Evolutionary conservation across 2,329 filamentous ascomycete species (phyloP), one percentile per base, ranked within the genome.

Genomic region (Penicillium sp.): DNA sequence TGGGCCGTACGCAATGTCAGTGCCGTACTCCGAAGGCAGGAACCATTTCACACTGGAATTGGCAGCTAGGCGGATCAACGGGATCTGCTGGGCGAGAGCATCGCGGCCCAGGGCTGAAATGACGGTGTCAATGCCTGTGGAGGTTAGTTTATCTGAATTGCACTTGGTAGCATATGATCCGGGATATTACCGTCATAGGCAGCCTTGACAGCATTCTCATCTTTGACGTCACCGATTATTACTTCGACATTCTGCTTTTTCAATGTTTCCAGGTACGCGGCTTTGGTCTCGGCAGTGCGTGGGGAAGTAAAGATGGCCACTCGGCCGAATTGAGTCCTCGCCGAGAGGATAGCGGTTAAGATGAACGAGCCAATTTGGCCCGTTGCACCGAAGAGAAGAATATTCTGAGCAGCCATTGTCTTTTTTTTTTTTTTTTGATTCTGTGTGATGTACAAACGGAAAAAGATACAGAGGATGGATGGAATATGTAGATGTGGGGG

Each of bases 1-100:
- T 0, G 81, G 74, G 20, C 76, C 74, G 62, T 87, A 85, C 64
- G 85, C 84, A 42, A 84, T 81, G 62, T 85, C 85, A 1, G 82
- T 87, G 50, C 82, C 83, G 63, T 84, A 88, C 65, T 88, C 85
- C 7, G 82, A 86, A 0, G 86, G 85, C 56, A 86, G 81, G 72
- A 89, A 87, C 74, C 81, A 81, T 55, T 79, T 77, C 28, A 88
- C 79, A 22, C 70, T 76, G 2, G 72, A 66, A 0, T 78, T 77
- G 47, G 76, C 68, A 11, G 86, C 85, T 22, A 85, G 73, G 39
- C 73, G 73, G 46, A 89, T 78, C n/a, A 89, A 76, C 3, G 79
- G 71, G 50, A 85, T 80, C 61, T 89, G 86, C 8, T 77, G 69
- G 20, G 79, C 75, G 14, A 90, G 80, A 0, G 79, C 82, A n/a